These are phyloP conservation scores for Adansonia madagascariensis DNA, from an alignment of 441 rosid genomes.

Conservation along the genomic window DNA sequence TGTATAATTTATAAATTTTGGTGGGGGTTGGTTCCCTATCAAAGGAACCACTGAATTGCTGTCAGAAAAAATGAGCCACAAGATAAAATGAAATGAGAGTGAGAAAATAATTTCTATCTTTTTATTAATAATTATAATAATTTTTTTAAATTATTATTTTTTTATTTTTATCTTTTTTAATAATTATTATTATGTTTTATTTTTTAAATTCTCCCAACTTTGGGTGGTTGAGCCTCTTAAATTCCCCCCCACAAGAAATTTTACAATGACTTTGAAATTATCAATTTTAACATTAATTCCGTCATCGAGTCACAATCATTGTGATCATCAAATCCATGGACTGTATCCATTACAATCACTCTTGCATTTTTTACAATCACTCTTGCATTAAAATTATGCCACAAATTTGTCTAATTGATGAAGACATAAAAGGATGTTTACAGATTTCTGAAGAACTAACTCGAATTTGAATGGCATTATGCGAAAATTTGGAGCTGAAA, in stretches of 20 bases:
- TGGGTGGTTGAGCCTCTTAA: no score
- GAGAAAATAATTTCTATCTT: no score
- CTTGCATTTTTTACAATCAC: background rate
- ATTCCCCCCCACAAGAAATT: background rate
- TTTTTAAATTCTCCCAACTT: no score
- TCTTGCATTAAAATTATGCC: background rate
- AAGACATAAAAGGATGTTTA: background rate
- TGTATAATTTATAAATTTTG: no score
- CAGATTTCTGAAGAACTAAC: background rate
- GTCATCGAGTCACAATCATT: background rate
- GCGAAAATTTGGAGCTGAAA: background rate
- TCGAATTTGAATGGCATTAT: background rate
- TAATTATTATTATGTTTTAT: no score
- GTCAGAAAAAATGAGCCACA: no score
- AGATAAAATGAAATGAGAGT: no score
- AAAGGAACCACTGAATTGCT: no score
- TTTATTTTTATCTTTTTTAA: no score
- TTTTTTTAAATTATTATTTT: no score
- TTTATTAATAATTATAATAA: no score
- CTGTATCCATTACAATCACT: background rate
- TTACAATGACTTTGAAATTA: background rate
- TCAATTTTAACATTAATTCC: background rate
- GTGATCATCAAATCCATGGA: background rate
- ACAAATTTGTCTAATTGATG: background rate
- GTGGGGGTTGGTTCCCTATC: no score